Evolutionary conservation across 805 yeast genomes (phyloP), one percentile per base, ranked within the genome.

Genomic region (Ogataea parapolymorpha): DNA sequence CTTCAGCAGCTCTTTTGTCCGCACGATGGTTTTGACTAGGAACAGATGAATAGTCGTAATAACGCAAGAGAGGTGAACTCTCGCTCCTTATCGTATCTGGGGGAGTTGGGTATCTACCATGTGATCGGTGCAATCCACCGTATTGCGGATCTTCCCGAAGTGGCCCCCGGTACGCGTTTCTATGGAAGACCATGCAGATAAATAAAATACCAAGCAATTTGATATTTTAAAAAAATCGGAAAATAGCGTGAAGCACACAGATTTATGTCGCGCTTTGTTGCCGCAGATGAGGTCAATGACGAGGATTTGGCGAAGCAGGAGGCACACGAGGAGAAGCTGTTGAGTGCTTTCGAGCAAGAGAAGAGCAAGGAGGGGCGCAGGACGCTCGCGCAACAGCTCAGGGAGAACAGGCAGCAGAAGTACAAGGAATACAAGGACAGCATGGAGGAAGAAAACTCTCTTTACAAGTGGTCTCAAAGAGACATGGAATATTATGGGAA

Each of bases 321-420:
- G 41, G 41, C 41, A 18, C 35, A 37, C 15, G 60, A 53, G 20
- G 36, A 37, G 29, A 29, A 43, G 16, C 26, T 34, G 14, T 38
- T 43, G 16, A 42, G 35, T 15, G 47, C 42, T 31, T 35, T 54
- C 48, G 45, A 56, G 9, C 37, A 48, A 45, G 46, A 51, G 15
- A 50, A 51, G 12, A 54, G 50, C 11, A 51, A 46, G 14, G 45
- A 49, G 6, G 62, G 59, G 32, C 53, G 76, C 17, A 69, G 68
- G 50, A 59, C 73, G 3, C 51, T 72, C 11, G 62, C 61, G 12
- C 70, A 71, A 16, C 78, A 72, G 50, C 49, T 72, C 18, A 56
- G 59, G 25, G 72, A 67, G 34, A 61, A 66, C 37, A 59, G 66
- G 55, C 65, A 41, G 14, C 46, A 48, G 28, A 50, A 37, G 24